Evolutionary conservation across 441 rosid genomes (phyloP).

Genomic region (Viola pubescens): DNA sequence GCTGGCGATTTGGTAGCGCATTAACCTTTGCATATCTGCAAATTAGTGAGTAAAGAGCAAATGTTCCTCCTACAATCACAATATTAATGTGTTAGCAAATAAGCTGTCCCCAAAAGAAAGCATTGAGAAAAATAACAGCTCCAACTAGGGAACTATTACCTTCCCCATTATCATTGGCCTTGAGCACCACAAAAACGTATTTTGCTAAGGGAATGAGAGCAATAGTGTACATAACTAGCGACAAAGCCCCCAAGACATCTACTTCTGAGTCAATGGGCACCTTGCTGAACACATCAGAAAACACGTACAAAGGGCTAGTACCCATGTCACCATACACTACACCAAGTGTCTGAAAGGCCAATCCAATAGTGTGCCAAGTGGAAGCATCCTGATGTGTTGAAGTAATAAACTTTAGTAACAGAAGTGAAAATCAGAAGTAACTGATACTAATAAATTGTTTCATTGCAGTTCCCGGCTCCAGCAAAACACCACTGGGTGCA

Average conservation of each 20-base stretch:
- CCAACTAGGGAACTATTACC: constrained; percentile 30
- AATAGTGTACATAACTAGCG: constrained; percentile 84
- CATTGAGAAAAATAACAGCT: constrained; percentile 1
- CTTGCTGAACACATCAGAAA: constrained; percentile 86
- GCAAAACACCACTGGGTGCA: constrained; percentile 1
- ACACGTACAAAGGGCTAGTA: constrained; percentile 90
- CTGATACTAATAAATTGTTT: not conserved
- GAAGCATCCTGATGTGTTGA: constrained; percentile 52
- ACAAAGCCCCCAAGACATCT: constrained; percentile 90
- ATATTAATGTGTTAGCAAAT: constrained; percentile 13
- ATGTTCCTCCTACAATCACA: constrained; percentile 75
- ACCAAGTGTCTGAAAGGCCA: constrained; percentile 97
- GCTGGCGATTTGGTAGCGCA: constrained; percentile 87
- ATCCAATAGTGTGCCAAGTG: constrained; percentile 48
- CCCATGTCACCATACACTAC: constrained; percentile 98
- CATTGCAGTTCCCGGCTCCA: not conserved
- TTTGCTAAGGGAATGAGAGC: constrained; percentile 81
- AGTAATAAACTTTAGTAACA: constrained; percentile 17
- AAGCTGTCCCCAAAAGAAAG: constrained; percentile 2
- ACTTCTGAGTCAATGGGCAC: constrained; percentile 65
- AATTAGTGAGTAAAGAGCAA: constrained; percentile 83
- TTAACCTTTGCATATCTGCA: constrained; percentile 85
- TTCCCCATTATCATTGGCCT: constrained; percentile 96
- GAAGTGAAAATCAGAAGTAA: not conserved
- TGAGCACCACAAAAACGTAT: constrained; percentile 87